A percentile compares a stretch with the other conserved stretches of the same genome.
Conservation (phyloP, 345 rosid species). For the Physaria fendleri region DNA sequence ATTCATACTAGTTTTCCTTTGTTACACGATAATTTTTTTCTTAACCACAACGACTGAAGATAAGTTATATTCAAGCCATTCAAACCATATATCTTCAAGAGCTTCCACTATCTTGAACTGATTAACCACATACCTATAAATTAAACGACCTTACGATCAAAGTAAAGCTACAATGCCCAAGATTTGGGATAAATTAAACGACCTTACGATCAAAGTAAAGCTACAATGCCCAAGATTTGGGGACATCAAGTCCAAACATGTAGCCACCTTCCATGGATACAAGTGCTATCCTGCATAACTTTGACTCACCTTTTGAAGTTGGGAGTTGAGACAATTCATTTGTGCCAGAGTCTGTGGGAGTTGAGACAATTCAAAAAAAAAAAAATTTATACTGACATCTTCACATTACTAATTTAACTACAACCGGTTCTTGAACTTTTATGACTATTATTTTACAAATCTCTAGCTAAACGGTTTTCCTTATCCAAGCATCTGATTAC, state of each 20-base stretch:
- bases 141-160: background rate
- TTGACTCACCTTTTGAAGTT: conserved; percentile 1
- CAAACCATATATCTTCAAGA: background rate
- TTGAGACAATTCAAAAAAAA: too few relatives aligned
- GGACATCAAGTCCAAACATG: background rate
- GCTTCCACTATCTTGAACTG: background rate
- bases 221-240: background rate
- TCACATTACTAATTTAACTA: background rate
- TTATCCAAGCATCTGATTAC: background rate
- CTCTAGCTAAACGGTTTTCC: background rate
- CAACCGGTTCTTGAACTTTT: background rate
- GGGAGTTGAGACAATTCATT: background rate
- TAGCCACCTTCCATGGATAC: background rate
- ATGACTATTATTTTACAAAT: background rate
- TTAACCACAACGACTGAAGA: background rate
- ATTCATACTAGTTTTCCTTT: background rate
- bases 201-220: background rate
- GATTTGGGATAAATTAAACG: too few relatives aligned
- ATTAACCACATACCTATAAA: background rate
- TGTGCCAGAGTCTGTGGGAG: conserved; percentile 15
- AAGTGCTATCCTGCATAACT: conserved; percentile 4
- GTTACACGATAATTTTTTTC: background rate
- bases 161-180: background rate
- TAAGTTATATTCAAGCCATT: background rate
- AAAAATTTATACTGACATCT: too few relatives aligned